Conservation (phyloP, 1,284 basidiomycete species). For the Taiwanofungus camphoratus region DNA sequence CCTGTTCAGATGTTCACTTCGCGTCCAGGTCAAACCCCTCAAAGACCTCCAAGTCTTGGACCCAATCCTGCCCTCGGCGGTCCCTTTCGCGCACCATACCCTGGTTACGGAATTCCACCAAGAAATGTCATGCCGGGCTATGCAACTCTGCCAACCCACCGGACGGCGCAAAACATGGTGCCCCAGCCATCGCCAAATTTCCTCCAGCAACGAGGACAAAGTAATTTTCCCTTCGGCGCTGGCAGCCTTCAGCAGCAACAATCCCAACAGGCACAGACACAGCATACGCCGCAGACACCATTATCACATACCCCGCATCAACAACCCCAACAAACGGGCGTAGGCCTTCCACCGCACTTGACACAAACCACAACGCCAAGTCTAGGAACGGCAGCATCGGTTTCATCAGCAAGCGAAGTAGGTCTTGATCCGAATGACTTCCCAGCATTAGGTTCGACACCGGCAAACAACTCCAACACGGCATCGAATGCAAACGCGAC, state of each 20-base stretch:
- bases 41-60: conserved; percentile 68
- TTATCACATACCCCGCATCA: conserved; percentile 26
- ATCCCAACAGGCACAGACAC: conserved; percentile 34
- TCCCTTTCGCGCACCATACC: conserved; percentile 62
- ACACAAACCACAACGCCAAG: conserved; percentile 43
- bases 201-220: conserved; percentile 55
- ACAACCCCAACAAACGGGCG: conserved; percentile 43
- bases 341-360: conserved; percentile 49
- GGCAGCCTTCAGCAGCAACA: conserved; percentile 46
- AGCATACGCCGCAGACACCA: conserved; percentile 35
- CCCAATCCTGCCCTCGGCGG: conserved; percentile 54
- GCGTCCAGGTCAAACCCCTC: conserved; percentile 67
- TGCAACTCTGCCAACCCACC: conserved; percentile 52
- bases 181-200: conserved; percentile 60
- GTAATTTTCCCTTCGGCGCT: conserved; percentile 51
- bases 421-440: conserved; percentile 85
- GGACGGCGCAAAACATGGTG: conserved; percentile 48
- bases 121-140: conserved; percentile 50
- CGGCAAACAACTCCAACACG: conserved; percentile 29
- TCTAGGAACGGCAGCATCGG: conserved; percentile 45
- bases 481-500: conserved; percentile 37
- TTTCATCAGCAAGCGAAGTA: conserved; percentile 63
- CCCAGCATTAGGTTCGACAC: conserved; percentile 68
- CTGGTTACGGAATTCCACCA: conserved; percentile 58
- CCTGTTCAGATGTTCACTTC: conserved; percentile 21